phyloP scores from a whole-genome alignment of 2,329 filamentous ascomycete genomes.

The Aspergillus pseudoglaucus region DNA sequence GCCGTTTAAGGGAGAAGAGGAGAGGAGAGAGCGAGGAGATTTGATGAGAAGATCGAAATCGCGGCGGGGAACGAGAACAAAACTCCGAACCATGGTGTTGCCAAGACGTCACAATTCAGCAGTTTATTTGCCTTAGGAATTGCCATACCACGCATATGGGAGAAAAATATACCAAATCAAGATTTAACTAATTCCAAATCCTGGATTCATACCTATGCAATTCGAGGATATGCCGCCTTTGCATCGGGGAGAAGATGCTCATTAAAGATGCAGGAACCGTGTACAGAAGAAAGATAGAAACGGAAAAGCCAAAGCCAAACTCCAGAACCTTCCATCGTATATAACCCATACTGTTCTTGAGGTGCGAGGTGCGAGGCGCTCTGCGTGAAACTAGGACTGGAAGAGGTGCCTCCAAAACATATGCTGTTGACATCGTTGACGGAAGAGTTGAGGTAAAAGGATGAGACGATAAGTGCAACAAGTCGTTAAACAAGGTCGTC shows the following conservation, averaged over 20 bases:
- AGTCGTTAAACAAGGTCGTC: constrained; percentile 16
- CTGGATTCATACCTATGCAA: too few species aligned
- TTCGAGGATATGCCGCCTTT: neutral
- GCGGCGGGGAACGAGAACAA: constrained; percentile 4
- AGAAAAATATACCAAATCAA: too few species aligned
- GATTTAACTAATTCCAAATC: too few species aligned
- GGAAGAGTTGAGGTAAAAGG: constrained; percentile 7
- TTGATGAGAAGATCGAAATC: neutral
- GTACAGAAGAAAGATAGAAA: neutral
- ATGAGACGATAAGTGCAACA: constrained; percentile 14
- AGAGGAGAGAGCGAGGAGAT: constrained; percentile 2
- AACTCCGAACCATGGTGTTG: constrained; percentile 7
- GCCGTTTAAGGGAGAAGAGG: constrained; percentile 1
- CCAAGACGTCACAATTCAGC: neutral
- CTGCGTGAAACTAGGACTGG: neutral
- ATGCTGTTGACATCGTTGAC: neutral
- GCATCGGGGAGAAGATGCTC: neutral
- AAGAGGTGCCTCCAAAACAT: neutral
- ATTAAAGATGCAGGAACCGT: neutral
- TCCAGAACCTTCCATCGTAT: neutral
- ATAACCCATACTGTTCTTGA: neutral
- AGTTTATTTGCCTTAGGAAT: neutral
- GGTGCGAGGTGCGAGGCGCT: neutral
- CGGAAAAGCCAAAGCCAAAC: neutral
- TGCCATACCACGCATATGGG: neutral